Percentiles rank a stretch among this genome's conserved stretches.
phyloP scores from a whole-genome alignment of 345 rosid genomes.

The Fremontodendron californicum region DNA sequence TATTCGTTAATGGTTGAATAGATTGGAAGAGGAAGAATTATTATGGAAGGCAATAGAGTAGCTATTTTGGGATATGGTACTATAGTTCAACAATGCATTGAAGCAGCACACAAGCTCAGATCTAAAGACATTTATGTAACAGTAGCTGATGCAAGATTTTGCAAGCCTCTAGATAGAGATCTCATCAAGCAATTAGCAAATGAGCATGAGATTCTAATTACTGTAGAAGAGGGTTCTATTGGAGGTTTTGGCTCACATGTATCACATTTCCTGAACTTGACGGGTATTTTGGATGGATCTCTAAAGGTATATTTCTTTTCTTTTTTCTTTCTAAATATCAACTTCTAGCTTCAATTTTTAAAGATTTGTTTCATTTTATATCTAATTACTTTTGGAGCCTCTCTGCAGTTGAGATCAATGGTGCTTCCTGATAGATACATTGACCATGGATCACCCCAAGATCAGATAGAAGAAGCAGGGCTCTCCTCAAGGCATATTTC shows the following conservation, averaged over 20 bases:
- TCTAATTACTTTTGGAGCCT: constrained; percentile 12
- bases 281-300: constrained; percentile 70
- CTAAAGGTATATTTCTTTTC: constrained; percentile 65
- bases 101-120: constrained; percentile 51
- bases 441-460: constrained; percentile 55
- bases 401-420: constrained; percentile 59
- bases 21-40: constrained; percentile 82
- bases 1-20: constrained; percentile 17
- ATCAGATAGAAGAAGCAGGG: constrained; percentile 62
- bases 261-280: constrained; percentile 62
- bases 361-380: background rate
- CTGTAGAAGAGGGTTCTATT: constrained; percentile 80
- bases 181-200: constrained; percentile 63
- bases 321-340: background rate
- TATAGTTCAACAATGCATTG: constrained; percentile 62
- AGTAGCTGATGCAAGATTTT: constrained; percentile 86
- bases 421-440: constrained; percentile 74
- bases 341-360: background rate
- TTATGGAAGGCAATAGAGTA: constrained; percentile 65
- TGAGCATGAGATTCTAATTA: constrained; percentile 69
- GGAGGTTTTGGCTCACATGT: constrained; percentile 94
- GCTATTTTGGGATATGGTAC: constrained; percentile 82
- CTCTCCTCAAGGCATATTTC: constrained; percentile 57
- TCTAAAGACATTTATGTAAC: constrained; percentile 43
- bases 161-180: constrained; percentile 74